A percentile compares a stretch with the other conserved stretches of the same genome.
Conservation (phyloP, 352 stramenopile species). For the Phytophthora tentaculata region DNA sequence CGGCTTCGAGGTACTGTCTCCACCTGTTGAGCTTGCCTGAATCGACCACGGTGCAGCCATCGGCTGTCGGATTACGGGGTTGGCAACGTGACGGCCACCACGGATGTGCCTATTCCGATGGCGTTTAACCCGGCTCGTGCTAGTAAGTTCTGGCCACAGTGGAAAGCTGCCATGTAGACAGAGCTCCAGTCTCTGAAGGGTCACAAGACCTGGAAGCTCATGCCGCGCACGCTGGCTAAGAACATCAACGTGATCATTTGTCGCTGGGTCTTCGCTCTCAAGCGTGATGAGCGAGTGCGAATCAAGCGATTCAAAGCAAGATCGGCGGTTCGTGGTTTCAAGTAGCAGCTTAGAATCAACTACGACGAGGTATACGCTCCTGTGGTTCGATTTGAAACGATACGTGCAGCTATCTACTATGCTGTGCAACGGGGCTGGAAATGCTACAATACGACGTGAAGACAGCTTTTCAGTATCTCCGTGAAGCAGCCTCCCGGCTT, state of each 20-base stretch:
- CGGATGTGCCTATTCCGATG: neutral
- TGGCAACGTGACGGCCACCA: neutral
- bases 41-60: neutral
- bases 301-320: neutral
- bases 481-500: neutral
- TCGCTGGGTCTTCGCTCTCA: neutral
- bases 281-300: neutral
- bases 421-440: neutral
- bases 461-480: neutral
- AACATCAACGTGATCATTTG: conserved; percentile 11
- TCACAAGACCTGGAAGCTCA: conserved; percentile 9
- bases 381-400: neutral
- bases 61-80: conserved; percentile 11
- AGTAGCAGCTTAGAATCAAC: neutral
- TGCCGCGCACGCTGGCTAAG: neutral
- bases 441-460: neutral
- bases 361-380: neutral
- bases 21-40: neutral
- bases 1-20: neutral
- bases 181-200: neutral
- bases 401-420: neutral
- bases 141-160: conserved; percentile 9
- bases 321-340: neutral
- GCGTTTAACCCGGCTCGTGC: conserved; percentile 2
- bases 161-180: conserved; percentile 1